Base-by-base conservation (phyloP, 495 filamentous ascomycete genomes). In the Xylaria curta region DNA sequence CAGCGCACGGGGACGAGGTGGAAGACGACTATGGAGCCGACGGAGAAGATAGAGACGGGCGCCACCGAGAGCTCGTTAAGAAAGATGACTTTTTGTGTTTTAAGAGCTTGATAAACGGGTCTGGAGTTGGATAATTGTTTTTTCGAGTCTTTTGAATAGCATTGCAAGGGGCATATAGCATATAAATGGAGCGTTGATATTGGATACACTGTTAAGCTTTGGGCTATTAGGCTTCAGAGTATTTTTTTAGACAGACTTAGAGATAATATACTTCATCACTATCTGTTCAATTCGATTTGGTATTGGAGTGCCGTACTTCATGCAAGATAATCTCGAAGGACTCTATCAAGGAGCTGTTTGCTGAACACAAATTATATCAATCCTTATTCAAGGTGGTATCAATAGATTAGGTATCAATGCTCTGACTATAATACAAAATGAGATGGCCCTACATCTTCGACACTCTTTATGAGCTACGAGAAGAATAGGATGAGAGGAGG, bases 1-100 rank as follows among this genome's bases (percentile, higher is more conserved):
- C 72, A 76, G 42, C 76, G 69, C 21, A 86, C 85, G 0, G 76
- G 80, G 2, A 87, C 81, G 4, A 53, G 62, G 31, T 86, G 84
- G 83, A 76, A 63, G 61, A 81, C 83, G 8, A 80, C 84, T 40
- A 78, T 80, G 10, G 72, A 78, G 40, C 73, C 78, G 28, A 78
- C 69, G 5, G 73, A 78, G 10, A 76, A 76, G 36, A 54, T 70
- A 21, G 65, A 51, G 33, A 63, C 62, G 46, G 66, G 59, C 56
- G 46, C 70, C 0, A 60, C 33, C 6, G 73, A 80, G 36, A 66
- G 64, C 51, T 63, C 73, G 38, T 36, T 74, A 56, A 24, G 74
- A 31, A 68, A 75, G 46, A 73, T 70, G 68, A 69, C 38, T 21
- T 79, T 73, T 66, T 71, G 70, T 53, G 75, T 79, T 66, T 15